Evolutionary conservation across 192 early-diverging fungal species (phyloP), one percentile per base, ranked within the genome.

Genomic region (Obelidium mucronatum): DNA sequence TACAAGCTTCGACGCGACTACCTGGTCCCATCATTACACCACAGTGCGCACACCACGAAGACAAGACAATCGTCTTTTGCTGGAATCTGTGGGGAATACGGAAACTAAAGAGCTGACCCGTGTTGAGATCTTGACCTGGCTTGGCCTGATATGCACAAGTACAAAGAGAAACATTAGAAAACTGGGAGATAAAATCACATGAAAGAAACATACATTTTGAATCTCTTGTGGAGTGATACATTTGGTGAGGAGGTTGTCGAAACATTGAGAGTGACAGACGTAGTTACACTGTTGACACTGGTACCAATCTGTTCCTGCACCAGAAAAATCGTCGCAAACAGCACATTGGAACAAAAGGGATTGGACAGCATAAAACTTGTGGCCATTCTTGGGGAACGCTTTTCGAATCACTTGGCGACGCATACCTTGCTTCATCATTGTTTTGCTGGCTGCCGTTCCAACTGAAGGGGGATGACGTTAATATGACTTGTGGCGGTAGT

Each of bases 41-140:
- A 82, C 97, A 99, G 81, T 99, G 97, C 63, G 87, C 90, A 80
- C 97, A 99, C 97, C 97, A 99, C 68, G 93, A 92, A 35, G 93
- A 91, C 28, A 90, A 91, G 44, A 97, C 86, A 73, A 93, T 96
- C 59, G 92, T 93, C 28, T 91, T 85, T 22, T 76, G 78, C 68
- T 97, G 93, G 80, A 92, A 98, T 30, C 96, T 92, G 89, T 99
- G 97, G 31, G 96, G 97, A 82, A 99, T 99, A 35, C 91, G 90
- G 84, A 96, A 96, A 48, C 94, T 93, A 34, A 95, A 81, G 30
- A 87, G 76, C 70, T 84, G 80, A 4, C 82, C 84, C 31, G 92
- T 88, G 42, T 93, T 90, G 52, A 89, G 86, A 67, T 94, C 93
- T 24, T 83, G 74, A 68, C 87, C 92, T 79, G 86, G 64, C n/a